Percentiles rank a stretch among this genome's conserved stretches.
phyloP scores from a whole-genome alignment of 495 filamentous ascomycete genomes.

The Usnea hakonensis region DNA sequence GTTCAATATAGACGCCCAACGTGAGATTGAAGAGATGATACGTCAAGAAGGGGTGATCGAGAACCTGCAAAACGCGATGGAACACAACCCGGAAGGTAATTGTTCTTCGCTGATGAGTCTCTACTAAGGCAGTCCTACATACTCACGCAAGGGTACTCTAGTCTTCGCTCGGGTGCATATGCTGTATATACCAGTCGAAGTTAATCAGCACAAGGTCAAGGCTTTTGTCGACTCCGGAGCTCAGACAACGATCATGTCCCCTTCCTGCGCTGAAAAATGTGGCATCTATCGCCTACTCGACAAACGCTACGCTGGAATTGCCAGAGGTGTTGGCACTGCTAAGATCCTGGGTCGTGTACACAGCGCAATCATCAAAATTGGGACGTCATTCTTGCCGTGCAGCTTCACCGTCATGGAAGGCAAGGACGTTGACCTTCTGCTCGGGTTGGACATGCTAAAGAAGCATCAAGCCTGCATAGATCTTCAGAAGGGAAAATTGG shows the following conservation, averaged over 20 bases:
- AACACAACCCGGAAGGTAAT: slow-evolving; percentile 91
- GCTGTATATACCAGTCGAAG: slow-evolving; percentile 93
- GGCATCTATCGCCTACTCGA: slow-evolving; percentile 98
- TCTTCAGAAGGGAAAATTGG: slow-evolving; percentile 64
- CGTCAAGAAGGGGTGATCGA: slow-evolving; percentile 87
- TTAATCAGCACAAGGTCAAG: slow-evolving; percentile 86
- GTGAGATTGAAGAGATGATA: slow-evolving; percentile 94
- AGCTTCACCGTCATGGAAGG: slow-evolving; percentile 99
- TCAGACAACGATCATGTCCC: slow-evolving; percentile 98
- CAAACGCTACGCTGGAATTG: slow-evolving; percentile 80
- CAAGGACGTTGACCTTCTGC: slow-evolving; percentile 89
- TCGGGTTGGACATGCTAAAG: slow-evolving; percentile 94
- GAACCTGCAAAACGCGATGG: slow-evolving; percentile 90
- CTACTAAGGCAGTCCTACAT: not conserved
- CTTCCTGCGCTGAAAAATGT: slow-evolving; percentile 77
- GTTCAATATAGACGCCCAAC: slow-evolving; percentile 82
- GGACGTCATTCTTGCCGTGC: slow-evolving; percentile 77
- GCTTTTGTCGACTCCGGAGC: slow-evolving; percentile 97
- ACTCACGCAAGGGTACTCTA: slow-evolving; percentile 34
- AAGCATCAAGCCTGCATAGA: slow-evolving; percentile 91
- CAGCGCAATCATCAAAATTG: slow-evolving; percentile 87
- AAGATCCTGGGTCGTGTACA: slow-evolving; percentile 92
- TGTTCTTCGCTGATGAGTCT: slow-evolving; percentile 3
- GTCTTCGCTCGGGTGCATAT: slow-evolving; percentile 90
- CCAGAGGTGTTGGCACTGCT: slow-evolving; percentile 87